A percentile compares a stretch with the other conserved stretches of the same genome.
These are phyloP conservation scores for Lathyrus tuberosus DNA, from an alignment of 306 rosid species.

Conservation along the genomic window DNA sequence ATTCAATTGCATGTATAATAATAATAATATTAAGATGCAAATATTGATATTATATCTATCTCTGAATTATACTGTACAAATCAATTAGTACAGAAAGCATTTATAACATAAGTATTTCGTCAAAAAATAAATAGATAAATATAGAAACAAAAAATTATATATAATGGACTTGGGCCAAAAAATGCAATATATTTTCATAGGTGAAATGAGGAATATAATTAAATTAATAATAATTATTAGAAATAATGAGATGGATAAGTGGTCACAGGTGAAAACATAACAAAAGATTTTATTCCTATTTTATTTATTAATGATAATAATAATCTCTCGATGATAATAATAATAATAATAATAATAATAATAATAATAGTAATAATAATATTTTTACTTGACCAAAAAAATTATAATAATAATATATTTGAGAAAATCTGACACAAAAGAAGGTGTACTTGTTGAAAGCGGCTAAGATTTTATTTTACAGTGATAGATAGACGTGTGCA, in stretches of 20 bases:
- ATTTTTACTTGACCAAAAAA: too few species aligned
- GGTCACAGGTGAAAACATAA: slow-evolving; percentile 30
- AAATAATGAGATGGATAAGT: slow-evolving; percentile 41
- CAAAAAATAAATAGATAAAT: background rate
- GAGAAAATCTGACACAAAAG: background rate
- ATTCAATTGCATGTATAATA: slow-evolving; percentile 43
- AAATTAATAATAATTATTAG: slow-evolving; percentile 34
- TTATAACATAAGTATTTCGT: slow-evolving; percentile 1
- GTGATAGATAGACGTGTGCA: too few species aligned
- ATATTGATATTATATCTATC: slow-evolving; percentile 3
- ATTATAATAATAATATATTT: background rate
- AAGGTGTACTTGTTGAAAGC: background rate
- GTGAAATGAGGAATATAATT: slow-evolving; percentile 34
- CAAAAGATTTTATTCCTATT: slow-evolving; percentile 8
- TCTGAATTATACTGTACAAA: background rate
- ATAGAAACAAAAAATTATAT: slow-evolving; percentile 33
- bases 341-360: too few species aligned
- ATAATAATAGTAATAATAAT: too few species aligned
- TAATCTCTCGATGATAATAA: background rate
- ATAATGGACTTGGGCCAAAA: slow-evolving; percentile 44
- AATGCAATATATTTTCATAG: slow-evolving; percentile 36
- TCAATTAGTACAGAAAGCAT: slow-evolving; percentile 13
- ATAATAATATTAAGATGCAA: background rate
- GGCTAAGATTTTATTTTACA: background rate
- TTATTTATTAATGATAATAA: slow-evolving; percentile 21